phyloP scores from a whole-genome alignment of 2,329 filamentous ascomycete genomes.

The Setomelanomma holmii region DNA sequence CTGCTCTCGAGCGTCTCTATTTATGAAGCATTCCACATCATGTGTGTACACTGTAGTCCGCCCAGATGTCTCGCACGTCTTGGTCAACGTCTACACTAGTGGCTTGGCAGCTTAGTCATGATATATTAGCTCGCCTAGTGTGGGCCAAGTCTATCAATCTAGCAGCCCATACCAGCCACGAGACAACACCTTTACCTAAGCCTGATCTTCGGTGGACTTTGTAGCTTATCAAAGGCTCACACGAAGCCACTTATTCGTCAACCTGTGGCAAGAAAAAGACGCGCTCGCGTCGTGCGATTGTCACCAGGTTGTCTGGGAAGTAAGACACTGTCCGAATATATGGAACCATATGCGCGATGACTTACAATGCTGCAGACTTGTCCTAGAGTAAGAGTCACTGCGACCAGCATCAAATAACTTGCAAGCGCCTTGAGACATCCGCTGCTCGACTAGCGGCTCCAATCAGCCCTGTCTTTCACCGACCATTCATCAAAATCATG shows the following conservation, averaged over 20 bases:
- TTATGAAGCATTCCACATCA: no score
- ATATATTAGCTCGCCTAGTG: not conserved
- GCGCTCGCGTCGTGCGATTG: not conserved
- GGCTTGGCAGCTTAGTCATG: conserved; percentile 2
- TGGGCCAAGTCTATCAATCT: not conserved
- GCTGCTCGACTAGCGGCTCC: not conserved
- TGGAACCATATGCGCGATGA: not conserved
- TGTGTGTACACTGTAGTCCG: no score
- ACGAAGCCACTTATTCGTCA: no score
- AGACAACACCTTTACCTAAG: not conserved
- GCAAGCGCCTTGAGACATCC: no score
- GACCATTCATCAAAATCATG: not conserved
- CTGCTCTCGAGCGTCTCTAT: no score
- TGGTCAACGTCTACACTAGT: not conserved
- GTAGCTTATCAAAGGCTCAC: no score
- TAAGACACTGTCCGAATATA: conserved; percentile 2
- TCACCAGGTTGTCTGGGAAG: not conserved
- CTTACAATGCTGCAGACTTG: not conserved
- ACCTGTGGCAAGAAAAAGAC: not conserved
- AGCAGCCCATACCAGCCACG: not conserved
- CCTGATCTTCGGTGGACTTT: not conserved
- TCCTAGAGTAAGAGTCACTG: not conserved
- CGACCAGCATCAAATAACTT: not conserved
- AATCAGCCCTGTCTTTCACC: not conserved
- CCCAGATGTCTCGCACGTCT: no score